These are phyloP conservation scores for Linanthus parryae DNA, from an alignment of 148 eudicot species.

Conservation along the genomic window DNA sequence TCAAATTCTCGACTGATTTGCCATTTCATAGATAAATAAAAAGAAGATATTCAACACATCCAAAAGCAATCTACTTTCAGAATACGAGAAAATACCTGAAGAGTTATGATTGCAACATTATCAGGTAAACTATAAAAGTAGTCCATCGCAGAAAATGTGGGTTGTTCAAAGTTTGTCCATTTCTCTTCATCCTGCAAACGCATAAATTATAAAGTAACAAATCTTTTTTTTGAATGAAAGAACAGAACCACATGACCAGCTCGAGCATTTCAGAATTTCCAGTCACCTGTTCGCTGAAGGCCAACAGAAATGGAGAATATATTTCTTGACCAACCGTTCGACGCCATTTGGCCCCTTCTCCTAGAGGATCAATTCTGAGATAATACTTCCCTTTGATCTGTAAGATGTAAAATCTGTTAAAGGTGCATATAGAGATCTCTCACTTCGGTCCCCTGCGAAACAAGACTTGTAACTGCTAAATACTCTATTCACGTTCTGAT, in stretches of 20 bases:
- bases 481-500: no score
- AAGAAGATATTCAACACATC: background rate
- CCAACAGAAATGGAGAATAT: constrained; percentile 91
- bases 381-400: constrained; percentile 85
- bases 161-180: constrained; percentile 33
- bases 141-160: constrained; percentile 60
- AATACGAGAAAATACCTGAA: constrained; percentile 42
- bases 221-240: no score
- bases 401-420: constrained; percentile 1
- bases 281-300: constrained; percentile 87
- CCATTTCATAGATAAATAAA: background rate
- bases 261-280: no score
- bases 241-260: no score
- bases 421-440: no score
- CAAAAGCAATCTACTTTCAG: background rate
- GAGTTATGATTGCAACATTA: constrained; percentile 76
- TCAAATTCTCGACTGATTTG: background rate
- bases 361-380: constrained; percentile 66
- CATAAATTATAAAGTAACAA: no score
- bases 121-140: constrained; percentile 66
- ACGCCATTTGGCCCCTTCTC: constrained; percentile 97
- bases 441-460: no score
- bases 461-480: no score
- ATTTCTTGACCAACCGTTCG: constrained; percentile 81
- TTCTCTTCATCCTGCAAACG: constrained; percentile 36